Base-by-base conservation (phyloP, 768 basidiomycete species). In the Boletus sp. region DNA sequence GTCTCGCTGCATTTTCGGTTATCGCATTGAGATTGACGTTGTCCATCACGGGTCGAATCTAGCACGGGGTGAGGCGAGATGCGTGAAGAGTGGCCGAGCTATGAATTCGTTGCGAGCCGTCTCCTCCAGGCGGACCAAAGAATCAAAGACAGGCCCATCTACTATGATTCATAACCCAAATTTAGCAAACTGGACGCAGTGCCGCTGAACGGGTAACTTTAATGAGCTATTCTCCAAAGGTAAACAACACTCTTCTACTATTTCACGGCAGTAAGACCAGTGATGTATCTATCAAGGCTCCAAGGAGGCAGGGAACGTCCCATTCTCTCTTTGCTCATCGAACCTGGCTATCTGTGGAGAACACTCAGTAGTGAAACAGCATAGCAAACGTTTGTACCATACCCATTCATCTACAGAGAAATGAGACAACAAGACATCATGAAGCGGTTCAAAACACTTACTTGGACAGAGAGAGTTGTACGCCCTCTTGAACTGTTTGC, bases 391-490 rank as follows among this genome's bases (percentile, higher is more conserved):
- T 24, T 32, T 46, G 41, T 33, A 46, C 59, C 77, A 69, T 72
- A 95, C 94, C 94, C 95, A 96, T 87, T 90, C 90, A 75, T 95
- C 94, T 95, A 67, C 12, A 57, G 53, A 47, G 33, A 39, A 52
- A 54, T 64, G 1, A 67, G 55, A 37, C 46, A 52, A 54, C 12
- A 46, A 42, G 18, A 54, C 28, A 59, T n/a, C n/a, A 40, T n/a
- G 24, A 47, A 30, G 10, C 24, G 4, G 32, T 4, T 12, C 8
- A 47, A 28, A 39, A 17, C 14, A 87, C 94, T 74, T 67, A 98
- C 97, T 98, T 61, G 97, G 97, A 78, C 97, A 99, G 57, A 98
- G 85, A 41, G 95, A 94, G 80, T 93, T 83, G 81, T 94, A 99
- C 30, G 92, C 92, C 73, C 86, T 84, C 79, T 90, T 91, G 86